phyloP scores from a whole-genome alignment of 768 basidiomycete species.

The Boletus pseudo-olivaceus region DNA sequence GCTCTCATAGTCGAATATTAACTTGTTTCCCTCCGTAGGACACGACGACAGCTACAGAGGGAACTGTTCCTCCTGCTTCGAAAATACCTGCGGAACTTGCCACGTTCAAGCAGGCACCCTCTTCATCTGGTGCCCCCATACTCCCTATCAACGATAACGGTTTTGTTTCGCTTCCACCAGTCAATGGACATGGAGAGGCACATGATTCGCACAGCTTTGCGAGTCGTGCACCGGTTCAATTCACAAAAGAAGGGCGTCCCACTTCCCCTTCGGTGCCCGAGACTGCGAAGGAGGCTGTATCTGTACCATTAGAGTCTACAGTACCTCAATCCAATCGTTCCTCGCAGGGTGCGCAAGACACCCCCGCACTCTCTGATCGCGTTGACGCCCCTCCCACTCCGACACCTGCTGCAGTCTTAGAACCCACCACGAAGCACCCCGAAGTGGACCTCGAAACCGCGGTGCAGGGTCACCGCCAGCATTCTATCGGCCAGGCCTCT shows the following conservation, averaged over 20 bases:
- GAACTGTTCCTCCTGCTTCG: constrained; percentile 4
- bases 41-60: constrained; percentile 22
- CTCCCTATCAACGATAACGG: constrained; percentile 40
- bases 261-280: constrained; percentile 1
- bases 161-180: constrained; percentile 7
- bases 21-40: constrained; percentile 10
- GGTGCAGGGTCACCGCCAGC: not conserved
- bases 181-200: constrained; percentile 10
- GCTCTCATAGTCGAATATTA: not conserved
- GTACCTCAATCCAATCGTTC: not conserved
- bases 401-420: not conserved
- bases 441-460: not conserved
- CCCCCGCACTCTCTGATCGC: not conserved
- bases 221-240: constrained; percentile 20
- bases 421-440: not conserved
- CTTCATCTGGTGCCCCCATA: constrained; percentile 24
- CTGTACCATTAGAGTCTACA: not conserved
- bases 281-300: not conserved
- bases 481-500: not conserved
- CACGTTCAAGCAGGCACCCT: not conserved
- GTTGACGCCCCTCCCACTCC: not conserved
- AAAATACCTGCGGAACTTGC: not conserved
- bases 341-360: not conserved
- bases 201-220: constrained; percentile 10
- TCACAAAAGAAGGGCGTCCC: not conserved